Evolutionary conservation across 129 eudicot genomes (phyloP).

Genomic region (Kitagawia praeruptora): DNA sequence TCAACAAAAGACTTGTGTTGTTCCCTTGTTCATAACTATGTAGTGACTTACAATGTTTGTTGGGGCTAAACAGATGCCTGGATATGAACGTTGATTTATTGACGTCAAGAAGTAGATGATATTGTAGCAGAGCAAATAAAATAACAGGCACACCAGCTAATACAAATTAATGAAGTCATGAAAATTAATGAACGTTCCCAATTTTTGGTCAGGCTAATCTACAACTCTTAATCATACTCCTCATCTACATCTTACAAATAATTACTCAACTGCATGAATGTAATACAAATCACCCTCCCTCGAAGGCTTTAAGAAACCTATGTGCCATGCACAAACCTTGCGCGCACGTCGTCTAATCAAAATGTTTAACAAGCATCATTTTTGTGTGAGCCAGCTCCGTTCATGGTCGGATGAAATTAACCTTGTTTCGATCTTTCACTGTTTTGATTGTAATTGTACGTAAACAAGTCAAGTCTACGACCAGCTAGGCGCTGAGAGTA

Average conservation of each 20-base stretch:
- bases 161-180: too few relatives aligned
- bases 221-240: not conserved
- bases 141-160: too few relatives aligned
- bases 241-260: not conserved
- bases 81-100: too few relatives aligned
- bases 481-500: constrained; percentile 33
- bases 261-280: not conserved
- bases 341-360: not conserved
- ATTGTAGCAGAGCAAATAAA: too few relatives aligned
- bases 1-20: too few relatives aligned
- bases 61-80: too few relatives aligned
- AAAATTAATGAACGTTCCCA: not conserved
- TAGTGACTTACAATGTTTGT: too few relatives aligned
- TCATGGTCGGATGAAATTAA: not conserved
- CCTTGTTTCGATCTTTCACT: not conserved
- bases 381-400: not conserved
- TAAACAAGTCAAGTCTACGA: constrained; percentile 35
- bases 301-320: constrained; percentile 23
- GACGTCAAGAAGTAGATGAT: too few relatives aligned
- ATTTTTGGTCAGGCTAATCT: not conserved
- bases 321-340: not conserved
- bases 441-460: not conserved
- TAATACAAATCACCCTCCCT: not conserved
- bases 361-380: constrained; percentile 7
- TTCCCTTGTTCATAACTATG: too few relatives aligned